These are phyloP conservation scores for Lactarius sanguifluus DNA, from an alignment of 768 basidiomycete species.

Conservation along the genomic window DNA sequence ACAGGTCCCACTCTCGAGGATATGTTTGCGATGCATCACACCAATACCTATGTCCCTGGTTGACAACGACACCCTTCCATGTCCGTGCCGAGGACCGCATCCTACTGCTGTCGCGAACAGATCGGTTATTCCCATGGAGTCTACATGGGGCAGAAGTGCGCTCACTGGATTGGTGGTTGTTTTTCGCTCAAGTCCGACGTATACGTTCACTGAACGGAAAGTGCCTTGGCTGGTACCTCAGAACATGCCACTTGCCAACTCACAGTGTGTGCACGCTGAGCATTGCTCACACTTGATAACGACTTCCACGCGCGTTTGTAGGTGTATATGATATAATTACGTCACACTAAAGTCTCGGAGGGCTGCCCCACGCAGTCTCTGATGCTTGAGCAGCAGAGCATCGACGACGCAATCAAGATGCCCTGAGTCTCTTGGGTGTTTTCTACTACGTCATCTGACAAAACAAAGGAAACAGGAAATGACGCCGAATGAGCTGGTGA, in stretches of 20 bases:
- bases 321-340: neutral
- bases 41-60: neutral
- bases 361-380: neutral
- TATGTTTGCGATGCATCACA: conserved; percentile 1
- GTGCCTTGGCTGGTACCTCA: neutral
- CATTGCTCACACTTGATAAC: neutral
- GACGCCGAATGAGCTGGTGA: neutral
- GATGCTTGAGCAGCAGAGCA: conserved; percentile 10
- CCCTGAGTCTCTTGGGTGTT: neutral
- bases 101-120: neutral
- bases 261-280: neutral
- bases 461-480: conserved; percentile 10
- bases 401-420: neutral
- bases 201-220: neutral
- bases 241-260: too few species aligned
- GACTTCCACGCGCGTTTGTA: neutral
- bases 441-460: neutral
- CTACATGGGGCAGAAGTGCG: neutral
- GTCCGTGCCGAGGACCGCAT: neutral
- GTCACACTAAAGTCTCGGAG: conserved; percentile 5
- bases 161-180: neutral
- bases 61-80: neutral
- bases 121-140: neutral
- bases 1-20: conserved; percentile 21
- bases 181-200: neutral